phyloP scores from a whole-genome alignment of 2,329 filamentous ascomycete genomes.

The Fragosphaeria purpurea region DNA sequence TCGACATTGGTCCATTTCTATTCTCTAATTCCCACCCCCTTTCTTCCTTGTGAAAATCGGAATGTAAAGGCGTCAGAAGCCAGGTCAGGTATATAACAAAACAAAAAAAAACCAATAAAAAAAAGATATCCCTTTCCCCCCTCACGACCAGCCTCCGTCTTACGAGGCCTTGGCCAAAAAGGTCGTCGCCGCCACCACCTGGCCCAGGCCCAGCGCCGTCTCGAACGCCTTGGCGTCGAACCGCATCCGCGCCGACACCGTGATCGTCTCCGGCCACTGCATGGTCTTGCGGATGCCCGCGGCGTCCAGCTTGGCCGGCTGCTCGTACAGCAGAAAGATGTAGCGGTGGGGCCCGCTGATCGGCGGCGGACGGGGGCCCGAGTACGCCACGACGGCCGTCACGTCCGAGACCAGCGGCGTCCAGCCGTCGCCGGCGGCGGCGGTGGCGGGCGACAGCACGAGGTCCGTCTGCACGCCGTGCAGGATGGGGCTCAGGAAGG shows the following conservation, averaged over 20 bases:
- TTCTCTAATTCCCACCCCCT: too few relatives aligned
- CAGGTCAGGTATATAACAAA: neutral
- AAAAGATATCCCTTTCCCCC: neutral
- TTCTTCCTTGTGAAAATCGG: too few relatives aligned
- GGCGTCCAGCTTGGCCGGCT: constrained; percentile 10
- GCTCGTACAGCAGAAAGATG: constrained; percentile 12
- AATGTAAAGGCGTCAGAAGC: too few relatives aligned
- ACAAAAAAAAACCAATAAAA: neutral
- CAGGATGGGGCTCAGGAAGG: constrained; percentile 32
- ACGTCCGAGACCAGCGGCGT: neutral
- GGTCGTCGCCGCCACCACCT: constrained; percentile 16
- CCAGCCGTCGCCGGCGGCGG: constrained; percentile 2
- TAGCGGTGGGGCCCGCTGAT: constrained; percentile 11
- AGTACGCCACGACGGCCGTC: constrained; percentile 3
- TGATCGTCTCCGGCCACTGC: constrained; percentile 23
- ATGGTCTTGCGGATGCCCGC: constrained; percentile 19
- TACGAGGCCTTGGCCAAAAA: constrained; percentile 9
- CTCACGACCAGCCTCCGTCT: too few relatives aligned
- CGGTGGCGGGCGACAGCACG: neutral
- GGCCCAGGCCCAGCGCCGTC: constrained; percentile 15
- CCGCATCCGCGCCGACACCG: constrained; percentile 27
- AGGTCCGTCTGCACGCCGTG: constrained; percentile 37
- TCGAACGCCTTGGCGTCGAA: constrained; percentile 32
- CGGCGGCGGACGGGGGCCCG: constrained; percentile 9
- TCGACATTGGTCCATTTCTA: too few relatives aligned